Evolutionary conservation across 352 stramenopile genomes (phyloP), one percentile per base, ranked within the genome.

Genomic region (Pythium periplocum): DNA sequence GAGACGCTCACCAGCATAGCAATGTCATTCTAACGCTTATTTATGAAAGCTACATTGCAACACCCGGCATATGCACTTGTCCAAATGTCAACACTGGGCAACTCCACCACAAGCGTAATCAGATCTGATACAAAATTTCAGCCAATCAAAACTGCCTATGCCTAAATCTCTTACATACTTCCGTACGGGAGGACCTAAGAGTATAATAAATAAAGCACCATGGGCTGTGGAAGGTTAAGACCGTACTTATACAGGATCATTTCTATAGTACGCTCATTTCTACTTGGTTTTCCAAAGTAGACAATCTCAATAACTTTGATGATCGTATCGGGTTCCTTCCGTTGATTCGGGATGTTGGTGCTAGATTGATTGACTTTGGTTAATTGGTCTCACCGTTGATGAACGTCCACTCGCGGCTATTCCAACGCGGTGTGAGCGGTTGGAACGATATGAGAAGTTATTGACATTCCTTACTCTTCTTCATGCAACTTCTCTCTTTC

Each of bases 291-390:
- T 57, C 51, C 51, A 57, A 57, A 44, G 51, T 57, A 57, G 51
- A 57, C 51, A 51, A 51, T 57, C 51, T 57, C 51, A 51, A 57
- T 57, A 57, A 44, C 51, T 41, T 41, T 57, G 51, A 57, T 57
- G 51, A 57, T 44, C 41, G 47, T 57, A 44, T 35, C 48, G 6
- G 43, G 43, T 44, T 57, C 43, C 42, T 34, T 51, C 32, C 51
- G 48, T 57, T 57, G 51, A 57, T 30, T 57, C 51, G 51, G 48
- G 48, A 53, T 43, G 48, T 53, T 36, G 37, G n/a, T 8, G 30
- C 3, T 17, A 33, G 40, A 45, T 42, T 58, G 2, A 10, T 4
- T 38, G 34, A 6, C 32, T 43, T 36, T 9, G 2, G n/a, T 35
- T n/a, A 38, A 43, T 12, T 34, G 41, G 52, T 45, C 2, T 11